Base-by-base conservation (phyloP, 139 green algal species). In the Chlorella vulgaris region DNA sequence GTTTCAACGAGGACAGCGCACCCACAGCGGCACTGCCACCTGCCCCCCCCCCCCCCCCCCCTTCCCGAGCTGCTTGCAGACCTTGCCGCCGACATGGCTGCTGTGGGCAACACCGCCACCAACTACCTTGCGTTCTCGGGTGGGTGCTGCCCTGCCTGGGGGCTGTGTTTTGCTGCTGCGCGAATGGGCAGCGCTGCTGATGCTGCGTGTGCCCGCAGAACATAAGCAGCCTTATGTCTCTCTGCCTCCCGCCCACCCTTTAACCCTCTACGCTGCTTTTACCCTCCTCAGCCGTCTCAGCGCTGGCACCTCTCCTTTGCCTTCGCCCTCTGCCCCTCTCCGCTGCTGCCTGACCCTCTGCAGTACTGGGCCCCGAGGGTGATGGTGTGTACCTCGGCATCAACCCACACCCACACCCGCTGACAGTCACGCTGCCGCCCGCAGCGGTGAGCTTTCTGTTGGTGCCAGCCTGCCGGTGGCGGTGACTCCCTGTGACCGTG, bases 111-210 rank as follows among this genome's bases (percentile, higher is more conserved):
- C 21, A 38, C 40, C 13, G 78, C 50, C 38, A 43, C 70, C n/a
- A 89, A 84, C 77, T 90, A 82, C 60, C 55, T 91, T 2, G 87
- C 83, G 2, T 90, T 91, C 43, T 87, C 83, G 35, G 73, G 73
- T 69, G 36, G 7, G 70, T 29, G 31, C 29, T 22, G 24, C 67
- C 67, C 4, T 13, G 7, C 67, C 55, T 36, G 61, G 33, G 18
- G 21, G 63, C 22, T 47, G 31, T 22, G 2, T 43, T 15, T 2
- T 19, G 42, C 4, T 40, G 65, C 65, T 26, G 65, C 10, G 29
- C 35, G 38, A 55, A 22, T 58, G 47, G 10, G 47, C 15, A 24
- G 47, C 47, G 13, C 15, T 58, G 13, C 47, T 58, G 13, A 24
- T n/a, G n/a, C n/a, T n/a, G n/a, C n/a, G n/a, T n/a, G n/a, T n/a